Evolutionary conservation across 768 basidiomycete genomes (phyloP).

Genomic region (Russula emetica): DNA sequence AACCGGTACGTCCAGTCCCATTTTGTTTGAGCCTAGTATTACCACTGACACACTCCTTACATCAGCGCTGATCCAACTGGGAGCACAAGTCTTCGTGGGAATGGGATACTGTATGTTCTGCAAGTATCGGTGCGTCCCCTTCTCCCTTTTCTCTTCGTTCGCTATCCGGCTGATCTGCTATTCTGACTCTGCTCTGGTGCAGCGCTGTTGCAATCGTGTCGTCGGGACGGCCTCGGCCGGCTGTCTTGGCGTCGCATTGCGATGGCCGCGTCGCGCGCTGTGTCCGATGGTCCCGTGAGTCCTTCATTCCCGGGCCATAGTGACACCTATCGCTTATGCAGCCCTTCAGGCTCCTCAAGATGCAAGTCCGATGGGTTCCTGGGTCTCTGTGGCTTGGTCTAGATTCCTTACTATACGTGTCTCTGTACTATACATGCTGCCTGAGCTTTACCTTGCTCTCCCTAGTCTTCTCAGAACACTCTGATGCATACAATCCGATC

Average conservation of each 20-base stretch:
- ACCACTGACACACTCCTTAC: neutral
- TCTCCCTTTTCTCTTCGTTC: neutral
- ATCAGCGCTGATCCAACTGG: neutral
- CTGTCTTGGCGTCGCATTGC: slow-evolving; percentile 8
- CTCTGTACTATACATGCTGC: slow-evolving; percentile 4
- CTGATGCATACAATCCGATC: no score
- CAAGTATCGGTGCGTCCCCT: slow-evolving; percentile 18
- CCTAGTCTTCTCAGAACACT: no score
- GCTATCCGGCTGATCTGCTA: neutral
- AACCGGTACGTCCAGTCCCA: neutral
- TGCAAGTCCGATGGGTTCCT: slow-evolving; percentile 1
- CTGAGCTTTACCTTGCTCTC: no score
- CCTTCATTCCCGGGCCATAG: neutral
- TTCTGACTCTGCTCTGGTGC: neutral
- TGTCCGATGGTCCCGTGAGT: slow-evolving; percentile 7
- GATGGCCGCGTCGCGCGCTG: slow-evolving; percentile 10
- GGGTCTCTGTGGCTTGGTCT: neutral
- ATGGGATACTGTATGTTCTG: neutral
- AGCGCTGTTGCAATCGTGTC: slow-evolving; percentile 14
- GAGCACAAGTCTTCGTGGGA: slow-evolving; percentile 6
- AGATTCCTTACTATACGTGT: neutral
- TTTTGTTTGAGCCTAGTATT: neutral
- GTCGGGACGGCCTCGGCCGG: slow-evolving; percentile 12
- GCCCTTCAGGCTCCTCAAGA: slow-evolving; percentile 10
- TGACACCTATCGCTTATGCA: neutral